Evolutionary conservation across 139 green algal species (phyloP).

Genomic region (Eudorina sp.): DNA sequence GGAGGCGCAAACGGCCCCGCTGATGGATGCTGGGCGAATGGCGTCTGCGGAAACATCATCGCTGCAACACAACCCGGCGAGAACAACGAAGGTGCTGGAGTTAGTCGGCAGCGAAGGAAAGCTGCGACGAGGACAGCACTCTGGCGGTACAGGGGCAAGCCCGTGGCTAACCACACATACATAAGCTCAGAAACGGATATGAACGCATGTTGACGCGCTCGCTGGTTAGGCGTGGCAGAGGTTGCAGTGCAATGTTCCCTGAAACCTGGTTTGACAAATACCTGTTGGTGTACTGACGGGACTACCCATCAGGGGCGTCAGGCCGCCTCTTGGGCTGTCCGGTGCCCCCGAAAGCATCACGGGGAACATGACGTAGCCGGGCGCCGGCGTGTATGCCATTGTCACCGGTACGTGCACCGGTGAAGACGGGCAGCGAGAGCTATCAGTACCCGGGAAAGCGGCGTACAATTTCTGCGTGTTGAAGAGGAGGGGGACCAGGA

Average conservation of each 20-base stretch:
- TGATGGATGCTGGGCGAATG: conserved; percentile 48
- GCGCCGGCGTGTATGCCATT: conserved; percentile 25
- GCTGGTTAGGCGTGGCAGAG: no score
- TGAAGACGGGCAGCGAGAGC: conserved; percentile 5
- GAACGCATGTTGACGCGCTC: no score
- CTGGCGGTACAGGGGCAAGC: no score
- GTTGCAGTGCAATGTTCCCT: no score
- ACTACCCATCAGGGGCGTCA: conserved; percentile 49
- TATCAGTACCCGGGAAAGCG: neutral
- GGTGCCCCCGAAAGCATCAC: conserved; percentile 32
- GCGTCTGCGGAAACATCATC: conserved; percentile 69
- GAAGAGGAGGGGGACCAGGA: neutral
- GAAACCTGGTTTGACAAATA: no score
- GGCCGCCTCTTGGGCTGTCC: conserved; percentile 30
- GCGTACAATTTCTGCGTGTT: neutral
- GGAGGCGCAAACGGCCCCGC: conserved; percentile 30
- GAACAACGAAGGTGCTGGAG: no score
- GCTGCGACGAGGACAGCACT: no score
- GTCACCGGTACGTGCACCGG: conserved; percentile 28
- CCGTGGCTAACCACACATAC: no score
- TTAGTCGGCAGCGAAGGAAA: no score
- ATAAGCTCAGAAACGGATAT: no score
- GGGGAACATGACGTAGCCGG: conserved; percentile 48
- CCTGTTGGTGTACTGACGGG: conserved; percentile 53
- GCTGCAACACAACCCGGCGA: conserved; percentile 14